Percentiles rank a stretch among this genome's conserved stretches.
Conservation (phyloP, 306 rosid genomes). For the Alnus rubra region DNA sequence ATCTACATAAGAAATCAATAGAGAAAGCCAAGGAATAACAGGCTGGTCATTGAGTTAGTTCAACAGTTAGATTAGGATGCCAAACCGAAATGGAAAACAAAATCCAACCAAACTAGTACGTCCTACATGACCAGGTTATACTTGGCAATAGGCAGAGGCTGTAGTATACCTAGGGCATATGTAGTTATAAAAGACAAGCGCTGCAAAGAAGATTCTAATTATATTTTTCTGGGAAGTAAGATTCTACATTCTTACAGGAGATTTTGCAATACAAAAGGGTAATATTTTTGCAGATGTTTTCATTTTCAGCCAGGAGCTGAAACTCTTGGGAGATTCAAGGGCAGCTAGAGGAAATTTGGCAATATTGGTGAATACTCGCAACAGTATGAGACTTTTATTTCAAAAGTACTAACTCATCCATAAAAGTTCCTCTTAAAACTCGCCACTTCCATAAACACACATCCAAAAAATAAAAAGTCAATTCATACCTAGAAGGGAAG, state of each 20-base stretch:
- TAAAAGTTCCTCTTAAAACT: neutral
- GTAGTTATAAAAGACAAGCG: neutral
- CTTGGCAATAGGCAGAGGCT: neutral
- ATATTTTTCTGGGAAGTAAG: neutral
- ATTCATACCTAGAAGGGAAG: neutral
- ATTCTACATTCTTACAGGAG: neutral
- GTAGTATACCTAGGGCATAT: neutral
- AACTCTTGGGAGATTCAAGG: neutral
- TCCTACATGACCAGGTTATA: neutral
- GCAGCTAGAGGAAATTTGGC: neutral
- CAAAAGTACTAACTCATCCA: neutral
- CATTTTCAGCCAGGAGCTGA: neutral
- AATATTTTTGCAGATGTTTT: neutral
- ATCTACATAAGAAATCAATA: neutral
- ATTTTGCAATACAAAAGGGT: neutral
- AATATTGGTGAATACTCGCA: neutral
- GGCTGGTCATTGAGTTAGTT: conserved; percentile 8
- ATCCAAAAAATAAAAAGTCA: neutral
- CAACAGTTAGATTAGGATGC: conserved; percentile 7
- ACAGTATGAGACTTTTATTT: neutral
- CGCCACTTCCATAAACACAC: neutral
- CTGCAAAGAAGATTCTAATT: neutral
- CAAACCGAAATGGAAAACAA: conserved; percentile 7
- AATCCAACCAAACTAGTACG: neutral
- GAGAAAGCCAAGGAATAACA: neutral